These are phyloP conservation scores for Houttuynia cordata DNA, from an alignment of 164 flowering plant species.

Conservation along the genomic window DNA sequence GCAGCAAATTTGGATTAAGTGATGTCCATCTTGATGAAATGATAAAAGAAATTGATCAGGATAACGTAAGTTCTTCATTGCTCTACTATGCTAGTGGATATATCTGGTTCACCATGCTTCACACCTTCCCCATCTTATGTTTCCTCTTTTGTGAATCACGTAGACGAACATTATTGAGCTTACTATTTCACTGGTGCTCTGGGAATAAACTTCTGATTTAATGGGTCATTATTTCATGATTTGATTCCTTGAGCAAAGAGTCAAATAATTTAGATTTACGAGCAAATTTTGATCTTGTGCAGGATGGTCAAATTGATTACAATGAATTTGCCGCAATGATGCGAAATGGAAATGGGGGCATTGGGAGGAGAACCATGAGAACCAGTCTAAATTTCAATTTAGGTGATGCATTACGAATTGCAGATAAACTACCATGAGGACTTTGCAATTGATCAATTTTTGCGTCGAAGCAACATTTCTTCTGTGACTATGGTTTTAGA, in stretches of 20 bases:
- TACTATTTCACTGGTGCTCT: too few species aligned
- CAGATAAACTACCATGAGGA: background rate
- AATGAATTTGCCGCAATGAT: conserved; percentile 82
- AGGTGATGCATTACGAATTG: conserved; percentile 49
- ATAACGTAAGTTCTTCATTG: conserved; percentile 44
- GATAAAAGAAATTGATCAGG: conserved; percentile 70
- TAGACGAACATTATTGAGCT: too few species aligned
- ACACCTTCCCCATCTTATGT: conserved; percentile 5
- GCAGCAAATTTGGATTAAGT: conserved; percentile 63
- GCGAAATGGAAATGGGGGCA: conserved; percentile 57
- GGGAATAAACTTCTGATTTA: too few species aligned
- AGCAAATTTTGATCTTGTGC: conserved; percentile 5
- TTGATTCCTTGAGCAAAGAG: background rate
- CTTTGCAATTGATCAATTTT: background rate
- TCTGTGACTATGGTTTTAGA: background rate
- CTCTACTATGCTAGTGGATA: too few species aligned
- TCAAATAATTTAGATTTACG: background rate
- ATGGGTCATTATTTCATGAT: too few species aligned
- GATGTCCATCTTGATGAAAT: conserved; percentile 69
- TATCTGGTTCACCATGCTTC: background rate
- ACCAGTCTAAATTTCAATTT: conserved; percentile 48
- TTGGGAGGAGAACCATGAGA: conserved; percentile 77
- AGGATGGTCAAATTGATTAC: conserved; percentile 88
- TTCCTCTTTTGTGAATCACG: too few species aligned
- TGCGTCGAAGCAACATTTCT: background rate